These are phyloP conservation scores for Syzygium syzygioides DNA, from an alignment of 441 rosid species.

Conservation along the genomic window DNA sequence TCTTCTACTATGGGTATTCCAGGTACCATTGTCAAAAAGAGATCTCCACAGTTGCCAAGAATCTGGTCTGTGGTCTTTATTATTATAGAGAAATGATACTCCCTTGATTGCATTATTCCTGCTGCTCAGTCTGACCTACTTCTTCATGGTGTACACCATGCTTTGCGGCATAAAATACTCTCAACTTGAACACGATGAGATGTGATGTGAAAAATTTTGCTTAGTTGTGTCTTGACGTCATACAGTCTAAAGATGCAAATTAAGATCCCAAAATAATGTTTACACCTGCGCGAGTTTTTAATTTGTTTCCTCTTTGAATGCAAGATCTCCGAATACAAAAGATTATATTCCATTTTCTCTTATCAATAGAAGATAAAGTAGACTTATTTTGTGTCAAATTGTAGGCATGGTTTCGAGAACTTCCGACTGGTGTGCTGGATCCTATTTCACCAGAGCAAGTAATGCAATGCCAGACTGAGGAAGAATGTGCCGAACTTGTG, in stretches of 20 bases:
- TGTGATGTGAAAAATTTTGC: neutral
- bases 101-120: neutral
- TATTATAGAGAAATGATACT: neutral
- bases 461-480: conserved; percentile 76
- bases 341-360: neutral
- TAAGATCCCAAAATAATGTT: neutral
- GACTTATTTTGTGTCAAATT: conserved; percentile 5
- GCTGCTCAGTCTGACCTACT: neutral
- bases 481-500: conserved; percentile 59
- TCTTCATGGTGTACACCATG: neutral
- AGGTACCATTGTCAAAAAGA: neutral
- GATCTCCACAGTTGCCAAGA: neutral
- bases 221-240: neutral
- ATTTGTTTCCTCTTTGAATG: neutral
- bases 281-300: neutral
- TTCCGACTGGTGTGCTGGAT: conserved; percentile 78
- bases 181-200: neutral
- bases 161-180: neutral
- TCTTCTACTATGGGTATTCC: neutral
- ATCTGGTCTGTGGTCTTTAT: neutral
- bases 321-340: neutral
- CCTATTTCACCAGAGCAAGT: conserved; percentile 71
- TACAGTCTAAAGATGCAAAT: neutral
- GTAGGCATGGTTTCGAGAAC: conserved; percentile 96
- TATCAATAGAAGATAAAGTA: neutral